Percentiles rank a stretch among this genome's conserved stretches.
Conservation (phyloP, 108 stramenopile species). For the Bacterosira constricta region DNA sequence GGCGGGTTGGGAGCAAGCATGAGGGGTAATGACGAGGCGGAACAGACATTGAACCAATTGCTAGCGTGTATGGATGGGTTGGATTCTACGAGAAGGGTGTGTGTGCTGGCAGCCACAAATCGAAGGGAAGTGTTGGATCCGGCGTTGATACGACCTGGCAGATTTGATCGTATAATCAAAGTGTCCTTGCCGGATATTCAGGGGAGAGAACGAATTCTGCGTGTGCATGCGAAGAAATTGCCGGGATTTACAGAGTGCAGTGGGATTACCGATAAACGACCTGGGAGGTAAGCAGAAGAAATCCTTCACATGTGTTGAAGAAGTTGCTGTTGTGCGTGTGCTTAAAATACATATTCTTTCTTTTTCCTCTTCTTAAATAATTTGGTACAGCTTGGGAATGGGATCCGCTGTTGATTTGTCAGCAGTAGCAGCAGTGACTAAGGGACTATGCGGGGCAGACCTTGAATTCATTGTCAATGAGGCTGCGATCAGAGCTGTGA, state of each 20-base stretch:
- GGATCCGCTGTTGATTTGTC: slow-evolving; percentile 66
- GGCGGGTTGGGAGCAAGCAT: slow-evolving; percentile 51
- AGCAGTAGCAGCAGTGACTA: slow-evolving; percentile 74
- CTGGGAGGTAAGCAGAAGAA: slow-evolving; percentile 31
- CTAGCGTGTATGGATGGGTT: slow-evolving; percentile 90
- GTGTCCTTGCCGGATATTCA: slow-evolving; percentile 77
- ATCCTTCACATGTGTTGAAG: no score
- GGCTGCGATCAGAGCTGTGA: slow-evolving; percentile 92
- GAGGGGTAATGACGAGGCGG: slow-evolving; percentile 82
- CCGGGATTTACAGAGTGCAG: slow-evolving; percentile 78
- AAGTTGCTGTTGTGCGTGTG: no score
- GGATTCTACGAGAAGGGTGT: slow-evolving; percentile 68
- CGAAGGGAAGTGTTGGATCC: slow-evolving; percentile 84
- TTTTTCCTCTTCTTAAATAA: no score
- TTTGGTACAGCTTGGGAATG: slow-evolving; percentile 46
- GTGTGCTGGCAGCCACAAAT: slow-evolving; percentile 91
- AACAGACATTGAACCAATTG: slow-evolving; percentile 89
- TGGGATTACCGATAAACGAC: slow-evolving; percentile 60
- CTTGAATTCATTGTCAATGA: slow-evolving; percentile 95
- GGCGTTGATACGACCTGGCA: slow-evolving; percentile 90
- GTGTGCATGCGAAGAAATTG: slow-evolving; percentile 84
- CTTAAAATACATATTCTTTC: no score
- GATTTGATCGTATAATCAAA: slow-evolving; percentile 94
- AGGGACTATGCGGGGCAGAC: slow-evolving; percentile 92
- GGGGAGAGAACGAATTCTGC: slow-evolving; percentile 84